These are phyloP conservation scores for Oxytropis ochrocephala DNA, from an alignment of 306 rosid genomes.

Conservation along the genomic window DNA sequence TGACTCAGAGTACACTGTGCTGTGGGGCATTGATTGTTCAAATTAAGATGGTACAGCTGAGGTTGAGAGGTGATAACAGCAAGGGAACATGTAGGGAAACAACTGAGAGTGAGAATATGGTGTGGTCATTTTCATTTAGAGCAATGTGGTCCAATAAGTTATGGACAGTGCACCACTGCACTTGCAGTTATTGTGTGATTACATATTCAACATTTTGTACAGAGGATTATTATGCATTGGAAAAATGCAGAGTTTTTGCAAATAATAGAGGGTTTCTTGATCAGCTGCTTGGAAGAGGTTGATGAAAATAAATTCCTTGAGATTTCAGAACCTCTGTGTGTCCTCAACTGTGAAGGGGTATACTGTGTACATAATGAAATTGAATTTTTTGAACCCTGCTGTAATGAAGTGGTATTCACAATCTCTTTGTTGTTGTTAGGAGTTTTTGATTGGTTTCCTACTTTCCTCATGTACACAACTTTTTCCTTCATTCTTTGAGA, in stretches of 20 bases:
- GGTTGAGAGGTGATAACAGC: not conserved
- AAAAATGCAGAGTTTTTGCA: not conserved
- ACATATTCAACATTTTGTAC: not conserved
- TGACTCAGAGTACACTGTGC: not conserved
- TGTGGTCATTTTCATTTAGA: not conserved
- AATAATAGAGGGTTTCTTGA: not conserved
- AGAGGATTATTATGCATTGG: conserved; percentile 7
- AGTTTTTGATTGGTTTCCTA: conserved; percentile 8
- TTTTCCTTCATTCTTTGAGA: not conserved
- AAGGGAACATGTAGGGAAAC: not conserved
- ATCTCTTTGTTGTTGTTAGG: conserved; percentile 6
- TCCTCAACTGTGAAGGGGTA: not conserved
- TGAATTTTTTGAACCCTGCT: conserved; percentile 6
- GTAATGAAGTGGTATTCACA: not conserved
- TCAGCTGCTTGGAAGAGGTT: conserved; percentile 11
- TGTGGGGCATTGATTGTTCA: not conserved
- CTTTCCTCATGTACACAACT: not conserved
- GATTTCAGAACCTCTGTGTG: conserved; percentile 9
- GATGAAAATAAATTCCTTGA: conserved; percentile 8
- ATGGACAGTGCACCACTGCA: not conserved
- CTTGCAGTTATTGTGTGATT: conserved; percentile 9
- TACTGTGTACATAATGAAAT: not conserved
- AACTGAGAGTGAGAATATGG: not conserved
- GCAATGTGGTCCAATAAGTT: conserved; percentile 9
- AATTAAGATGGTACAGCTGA: not conserved